Evolutionary conservation across 768 basidiomycete species (phyloP).

Genomic region (Phanerochaete carnosa): DNA sequence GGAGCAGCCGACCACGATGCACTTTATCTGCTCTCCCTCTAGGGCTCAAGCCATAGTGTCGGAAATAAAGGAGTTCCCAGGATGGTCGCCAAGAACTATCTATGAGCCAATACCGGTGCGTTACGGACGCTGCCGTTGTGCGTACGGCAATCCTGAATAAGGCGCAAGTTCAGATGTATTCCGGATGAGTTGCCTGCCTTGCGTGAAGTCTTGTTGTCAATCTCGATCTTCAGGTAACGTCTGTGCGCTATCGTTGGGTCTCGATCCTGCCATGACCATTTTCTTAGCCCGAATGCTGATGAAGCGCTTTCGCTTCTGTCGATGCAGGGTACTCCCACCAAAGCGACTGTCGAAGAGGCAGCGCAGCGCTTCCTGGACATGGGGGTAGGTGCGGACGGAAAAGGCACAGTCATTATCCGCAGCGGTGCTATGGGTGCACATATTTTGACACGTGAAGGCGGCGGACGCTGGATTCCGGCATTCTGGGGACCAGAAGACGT

Average conservation of each 20-base stretch:
- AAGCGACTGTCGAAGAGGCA: conserved; percentile 60
- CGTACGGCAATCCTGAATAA: not conserved
- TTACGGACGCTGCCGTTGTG: conserved; percentile 9
- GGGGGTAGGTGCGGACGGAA: conserved; percentile 47
- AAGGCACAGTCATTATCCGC: conserved; percentile 69
- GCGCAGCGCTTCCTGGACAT: conserved; percentile 58
- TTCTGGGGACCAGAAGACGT: conserved; percentile 53
- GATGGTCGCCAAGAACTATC: conserved; percentile 66
- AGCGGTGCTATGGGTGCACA: conserved; percentile 73
- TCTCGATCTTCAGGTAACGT: conserved; percentile 68
- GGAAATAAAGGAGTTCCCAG: conserved; percentile 49
- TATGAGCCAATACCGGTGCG: conserved; percentile 88
- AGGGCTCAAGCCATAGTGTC: conserved; percentile 65
- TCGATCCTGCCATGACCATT: not conserved
- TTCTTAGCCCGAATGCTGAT: conserved; percentile 76
- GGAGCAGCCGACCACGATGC: conserved; percentile 50
- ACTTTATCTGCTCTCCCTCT: conserved; percentile 83
- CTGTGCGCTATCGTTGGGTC: not conserved
- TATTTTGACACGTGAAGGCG: conserved; percentile 42
- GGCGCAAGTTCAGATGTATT: conserved; percentile 65
- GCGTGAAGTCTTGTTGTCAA: conserved; percentile 48
- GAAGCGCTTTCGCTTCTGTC: conserved; percentile 74
- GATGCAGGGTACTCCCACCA: conserved; percentile 44
- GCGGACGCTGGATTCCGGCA: conserved; percentile 65
- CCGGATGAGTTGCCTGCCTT: conserved; percentile 78